Evolutionary conservation across 352 stramenopile species (phyloP).

Genomic region (Phytophthora citrophthora): DNA sequence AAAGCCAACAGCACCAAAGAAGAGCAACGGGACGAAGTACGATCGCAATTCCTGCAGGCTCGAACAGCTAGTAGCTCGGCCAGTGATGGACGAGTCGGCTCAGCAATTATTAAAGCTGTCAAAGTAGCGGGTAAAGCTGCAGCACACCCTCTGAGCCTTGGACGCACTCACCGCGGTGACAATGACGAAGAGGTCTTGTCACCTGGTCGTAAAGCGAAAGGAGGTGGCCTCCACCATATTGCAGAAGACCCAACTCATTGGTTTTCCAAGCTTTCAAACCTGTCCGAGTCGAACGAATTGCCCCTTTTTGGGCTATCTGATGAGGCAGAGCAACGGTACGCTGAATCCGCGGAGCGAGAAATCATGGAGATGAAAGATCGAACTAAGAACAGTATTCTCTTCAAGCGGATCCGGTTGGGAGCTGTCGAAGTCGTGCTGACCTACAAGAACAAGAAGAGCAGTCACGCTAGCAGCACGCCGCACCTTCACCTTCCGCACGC

Average conservation of each 20-base stretch:
- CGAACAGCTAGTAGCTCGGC: conserved; percentile 19
- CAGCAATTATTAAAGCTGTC: conserved; percentile 61
- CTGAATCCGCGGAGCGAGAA: conserved; percentile 22
- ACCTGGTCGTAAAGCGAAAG: conserved; percentile 18
- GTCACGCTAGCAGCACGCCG: conserved; percentile 10
- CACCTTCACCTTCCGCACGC: conserved; percentile 19
- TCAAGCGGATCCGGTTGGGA: conserved; percentile 83
- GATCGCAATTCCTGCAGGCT: conserved; percentile 68
- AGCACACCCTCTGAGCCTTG: conserved; percentile 53
- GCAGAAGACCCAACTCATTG: conserved; percentile 55
- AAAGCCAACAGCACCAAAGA: conserved; percentile 44
- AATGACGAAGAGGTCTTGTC: conserved; percentile 26
- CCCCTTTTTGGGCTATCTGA: conserved; percentile 20
- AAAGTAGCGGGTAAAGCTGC: conserved; percentile 72
- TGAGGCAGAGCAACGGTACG: conserved; percentile 13
- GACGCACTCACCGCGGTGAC: conserved; percentile 35
- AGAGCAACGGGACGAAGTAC: conserved; percentile 62
- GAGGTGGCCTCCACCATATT: conserved; percentile 31
- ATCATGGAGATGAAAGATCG: conserved; percentile 52
- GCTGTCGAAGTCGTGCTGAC: conserved; percentile 79
- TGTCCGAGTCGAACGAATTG: conserved; percentile 33
- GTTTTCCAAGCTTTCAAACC: conserved; percentile 39
- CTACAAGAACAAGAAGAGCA: conserved; percentile 82
- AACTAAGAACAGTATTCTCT: conserved; percentile 65
- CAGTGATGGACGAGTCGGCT: conserved; percentile 49